phyloP scores from a whole-genome alignment of 768 basidiomycete genomes.

The Floccularia luteovirens region DNA sequence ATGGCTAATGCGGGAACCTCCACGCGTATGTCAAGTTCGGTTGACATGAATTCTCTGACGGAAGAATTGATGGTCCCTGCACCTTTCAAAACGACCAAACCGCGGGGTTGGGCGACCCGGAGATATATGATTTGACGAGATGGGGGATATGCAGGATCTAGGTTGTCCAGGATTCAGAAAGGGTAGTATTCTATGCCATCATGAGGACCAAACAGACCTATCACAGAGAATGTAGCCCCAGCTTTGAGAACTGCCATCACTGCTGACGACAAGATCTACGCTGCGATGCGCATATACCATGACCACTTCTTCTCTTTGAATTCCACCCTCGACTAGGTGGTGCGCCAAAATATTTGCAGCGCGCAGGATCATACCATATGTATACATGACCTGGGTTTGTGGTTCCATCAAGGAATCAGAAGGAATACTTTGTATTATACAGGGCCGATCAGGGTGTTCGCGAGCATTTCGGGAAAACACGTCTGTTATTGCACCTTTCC shows the following conservation, averaged over 20 bases:
- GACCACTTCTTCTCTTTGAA: conserved; percentile 91
- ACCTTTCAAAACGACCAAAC: conserved; percentile 82
- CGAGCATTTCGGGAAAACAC: conserved; percentile 87
- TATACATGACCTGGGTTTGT: conserved; percentile 55
- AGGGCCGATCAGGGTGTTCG: conserved; percentile 71
- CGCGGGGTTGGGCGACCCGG: conserved; percentile 86
- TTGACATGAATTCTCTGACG: conserved; percentile 76
- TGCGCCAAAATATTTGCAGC: conserved; percentile 90
- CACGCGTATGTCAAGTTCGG: conserved; percentile 77
- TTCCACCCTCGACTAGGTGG: conserved; percentile 76
- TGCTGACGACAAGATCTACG: conserved; percentile 93
- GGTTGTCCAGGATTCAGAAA: neutral
- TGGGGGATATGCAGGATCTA: conserved; percentile 96
- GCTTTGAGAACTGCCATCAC: conserved; percentile 96
- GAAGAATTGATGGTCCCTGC: conserved; percentile 76
- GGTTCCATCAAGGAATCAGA: conserved; percentile 25
- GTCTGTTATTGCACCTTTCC: conserved; percentile 95
- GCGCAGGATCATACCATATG: conserved; percentile 74
- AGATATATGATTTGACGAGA: conserved; percentile 91
- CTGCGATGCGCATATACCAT: conserved; percentile 97
- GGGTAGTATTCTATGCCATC: neutral
- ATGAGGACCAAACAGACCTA: conserved; percentile 50
- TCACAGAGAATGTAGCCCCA: conserved; percentile 95
- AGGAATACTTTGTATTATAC: conserved; percentile 77
- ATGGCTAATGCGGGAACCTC: conserved; percentile 89